These are phyloP conservation scores for Fusarium oligoseptatum DNA, from an alignment of 2,329 filamentous ascomycete species.

Conservation along the genomic window DNA sequence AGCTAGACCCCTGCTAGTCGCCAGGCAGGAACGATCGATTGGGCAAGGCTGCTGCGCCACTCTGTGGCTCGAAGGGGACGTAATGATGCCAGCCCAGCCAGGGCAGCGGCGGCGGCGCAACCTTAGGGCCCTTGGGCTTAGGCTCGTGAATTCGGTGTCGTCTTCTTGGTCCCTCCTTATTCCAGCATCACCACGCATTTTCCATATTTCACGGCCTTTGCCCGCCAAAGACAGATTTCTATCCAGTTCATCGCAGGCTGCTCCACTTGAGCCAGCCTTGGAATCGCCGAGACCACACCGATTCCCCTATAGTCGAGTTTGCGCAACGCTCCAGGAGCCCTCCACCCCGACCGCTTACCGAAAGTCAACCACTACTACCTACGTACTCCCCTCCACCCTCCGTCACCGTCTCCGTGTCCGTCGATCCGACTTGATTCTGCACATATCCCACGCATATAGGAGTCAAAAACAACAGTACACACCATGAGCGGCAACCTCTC, in stretches of 20 bases:
- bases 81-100: slow-evolving; percentile 31
- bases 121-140: slow-evolving; percentile 46
- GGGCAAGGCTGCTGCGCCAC: slow-evolving; percentile 40
- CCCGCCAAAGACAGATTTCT: slow-evolving; percentile 25
- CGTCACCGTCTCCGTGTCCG: slow-evolving; percentile 17
- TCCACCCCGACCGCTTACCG: slow-evolving; percentile 40
- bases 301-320: slow-evolving; percentile 6
- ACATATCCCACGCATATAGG: slow-evolving; percentile 22
- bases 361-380: slow-evolving; percentile 30
- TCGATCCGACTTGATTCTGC: slow-evolving; percentile 27
- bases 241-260: slow-evolving; percentile 8
- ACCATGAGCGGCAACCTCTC: slow-evolving; percentile 56
- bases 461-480: slow-evolving; percentile 22
- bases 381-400: slow-evolving; percentile 28
- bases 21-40: not conserved
- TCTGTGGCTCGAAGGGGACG: slow-evolving; percentile 42
- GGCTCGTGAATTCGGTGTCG: slow-evolving; percentile 51
- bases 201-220: slow-evolving; percentile 36
- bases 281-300: not conserved
- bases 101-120: slow-evolving; percentile 30
- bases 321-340: slow-evolving; percentile 31
- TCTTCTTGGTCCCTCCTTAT: slow-evolving; percentile 51
- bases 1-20: not conserved
- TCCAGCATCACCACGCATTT: slow-evolving; percentile 45
- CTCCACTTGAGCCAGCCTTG: not conserved